Conservation (phyloP, 2,329 filamentous ascomycete species). For the Akanthomyces dipterigenus region DNA sequence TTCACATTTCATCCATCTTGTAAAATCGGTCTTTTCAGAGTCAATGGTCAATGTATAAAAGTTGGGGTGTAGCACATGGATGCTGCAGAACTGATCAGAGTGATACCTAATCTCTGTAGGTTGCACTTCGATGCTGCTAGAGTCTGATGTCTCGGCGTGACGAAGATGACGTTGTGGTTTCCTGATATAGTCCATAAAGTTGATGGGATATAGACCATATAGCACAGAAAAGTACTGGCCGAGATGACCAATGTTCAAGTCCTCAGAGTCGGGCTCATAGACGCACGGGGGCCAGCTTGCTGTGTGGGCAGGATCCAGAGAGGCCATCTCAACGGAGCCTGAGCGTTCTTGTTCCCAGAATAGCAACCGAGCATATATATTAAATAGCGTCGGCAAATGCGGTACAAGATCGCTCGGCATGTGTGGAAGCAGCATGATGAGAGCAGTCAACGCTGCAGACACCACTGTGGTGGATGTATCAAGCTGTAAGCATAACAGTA, state of each 20-base stretch:
- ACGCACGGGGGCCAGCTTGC: conserved; percentile 56
- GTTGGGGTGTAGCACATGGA: conserved; percentile 74
- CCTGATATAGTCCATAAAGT: conserved; percentile 79
- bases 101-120: conserved; percentile 69
- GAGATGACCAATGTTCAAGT: conserved; percentile 58
- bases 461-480: conserved; percentile 73
- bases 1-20: conserved; percentile 73
- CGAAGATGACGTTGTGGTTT: conserved; percentile 75
- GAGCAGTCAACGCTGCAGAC: conserved; percentile 64
- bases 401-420: conserved; percentile 66
- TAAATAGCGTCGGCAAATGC: conserved; percentile 67
- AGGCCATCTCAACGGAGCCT: conserved; percentile 29
- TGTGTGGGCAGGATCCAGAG: conserved; percentile 31
- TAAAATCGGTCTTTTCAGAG: conserved; percentile 68
- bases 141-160: conserved; percentile 61
- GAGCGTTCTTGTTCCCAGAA: conserved; percentile 64
- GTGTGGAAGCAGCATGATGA: conserved; percentile 78
- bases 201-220: conserved; percentile 77
- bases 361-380: conserved; percentile 71
- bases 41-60: conserved; percentile 76
- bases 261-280: conserved; percentile 56
- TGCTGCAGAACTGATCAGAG: conserved; percentile 66
- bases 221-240: conserved; percentile 73
- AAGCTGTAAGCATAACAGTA: conserved; percentile 67
- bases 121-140: conserved; percentile 71